These are phyloP conservation scores for Trichoderma polysporum DNA, from an alignment of 2,329 filamentous ascomycete species.

Conservation along the genomic window DNA sequence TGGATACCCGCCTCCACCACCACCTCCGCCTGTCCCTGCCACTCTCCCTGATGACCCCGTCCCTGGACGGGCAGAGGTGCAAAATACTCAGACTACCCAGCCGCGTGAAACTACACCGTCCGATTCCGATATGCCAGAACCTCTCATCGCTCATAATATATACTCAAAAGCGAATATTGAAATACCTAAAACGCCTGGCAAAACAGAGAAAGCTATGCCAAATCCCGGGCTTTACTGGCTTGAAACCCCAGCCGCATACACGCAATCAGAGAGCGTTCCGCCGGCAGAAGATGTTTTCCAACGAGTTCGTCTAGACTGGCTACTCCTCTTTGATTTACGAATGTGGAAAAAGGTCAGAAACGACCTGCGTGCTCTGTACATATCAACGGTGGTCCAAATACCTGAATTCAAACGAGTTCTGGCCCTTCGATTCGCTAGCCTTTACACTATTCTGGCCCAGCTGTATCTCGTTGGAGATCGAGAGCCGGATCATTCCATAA, in stretches of 20 bases:
- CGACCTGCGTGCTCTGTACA: constrained; percentile 88
- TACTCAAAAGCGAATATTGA: constrained; percentile 66
- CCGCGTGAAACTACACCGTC: constrained; percentile 67
- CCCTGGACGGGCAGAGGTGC: not conserved
- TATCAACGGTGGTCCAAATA: constrained; percentile 92
- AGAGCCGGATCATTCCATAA: constrained; percentile 97
- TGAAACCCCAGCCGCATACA: constrained; percentile 71
- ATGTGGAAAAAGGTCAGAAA: constrained; percentile 97
- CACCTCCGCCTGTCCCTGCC: constrained; percentile 57
- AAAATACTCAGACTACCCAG: constrained; percentile 32
- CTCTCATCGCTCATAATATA: constrained; percentile 60
- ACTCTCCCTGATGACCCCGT: constrained; percentile 29
- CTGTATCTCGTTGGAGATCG: constrained; percentile 93
- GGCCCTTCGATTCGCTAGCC: constrained; percentile 86
- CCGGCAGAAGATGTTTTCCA: constrained; percentile 85
- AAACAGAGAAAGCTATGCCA: constrained; percentile 48
- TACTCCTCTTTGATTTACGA: constrained; percentile 89
- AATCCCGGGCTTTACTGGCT: constrained; percentile 81
- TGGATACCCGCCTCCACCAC: constrained; percentile 65
- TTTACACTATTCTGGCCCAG: constrained; percentile 92
- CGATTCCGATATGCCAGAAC: constrained; percentile 68
- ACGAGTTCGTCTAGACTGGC: constrained; percentile 86
- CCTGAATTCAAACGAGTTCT: constrained; percentile 95
- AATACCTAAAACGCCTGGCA: constrained; percentile 79
- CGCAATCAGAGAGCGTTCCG: constrained; percentile 60